Conservation (phyloP, 768 basidiomycete species). For the Auriculariales sp. region DNA sequence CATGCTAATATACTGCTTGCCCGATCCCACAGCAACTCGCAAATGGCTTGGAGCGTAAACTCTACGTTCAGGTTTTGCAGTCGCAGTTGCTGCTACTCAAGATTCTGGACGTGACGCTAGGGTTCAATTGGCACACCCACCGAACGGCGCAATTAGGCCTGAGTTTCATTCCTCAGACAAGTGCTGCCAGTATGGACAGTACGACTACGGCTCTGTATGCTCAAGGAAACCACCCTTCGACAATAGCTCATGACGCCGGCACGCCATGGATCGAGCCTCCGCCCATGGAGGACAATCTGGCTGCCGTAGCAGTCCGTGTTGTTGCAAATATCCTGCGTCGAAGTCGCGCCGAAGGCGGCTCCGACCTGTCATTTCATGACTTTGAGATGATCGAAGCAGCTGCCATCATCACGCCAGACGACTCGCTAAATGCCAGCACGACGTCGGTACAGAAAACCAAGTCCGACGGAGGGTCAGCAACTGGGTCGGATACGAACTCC, state of each 20-base stretch:
- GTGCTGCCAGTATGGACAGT: conserved; percentile 12
- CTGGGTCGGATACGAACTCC: too few relatives aligned
- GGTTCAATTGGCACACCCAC: conserved; percentile 55
- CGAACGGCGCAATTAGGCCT: conserved; percentile 16
- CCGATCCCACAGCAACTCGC: conserved; percentile 34
- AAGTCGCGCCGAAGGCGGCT: conserved; percentile 40
- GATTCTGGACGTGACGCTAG: conserved; percentile 62
- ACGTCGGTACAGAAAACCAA: background rate
- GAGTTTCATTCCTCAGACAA: background rate
- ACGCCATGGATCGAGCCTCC: conserved; percentile 46
- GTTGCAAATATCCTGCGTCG: conserved; percentile 73
- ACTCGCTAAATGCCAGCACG: background rate
- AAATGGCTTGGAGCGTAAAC: conserved; percentile 27
- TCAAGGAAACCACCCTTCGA: conserved; percentile 5
- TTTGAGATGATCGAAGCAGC: conserved; percentile 40
- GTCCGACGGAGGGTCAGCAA: too few relatives aligned
- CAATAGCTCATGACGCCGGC: background rate
- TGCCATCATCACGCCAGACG: background rate
- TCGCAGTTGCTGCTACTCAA: conserved; percentile 80
- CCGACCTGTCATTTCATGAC: conserved; percentile 54
- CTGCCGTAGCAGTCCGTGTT: conserved; percentile 65
- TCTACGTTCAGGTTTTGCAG: conserved; percentile 59
- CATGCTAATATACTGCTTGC: background rate
- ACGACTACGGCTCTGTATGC: conserved; percentile 21
- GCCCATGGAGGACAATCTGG: conserved; percentile 69